A percentile compares a stretch with the other conserved stretches of the same genome.
Conservation (phyloP, 331 rosid species). For the Malus hybrid region DNA sequence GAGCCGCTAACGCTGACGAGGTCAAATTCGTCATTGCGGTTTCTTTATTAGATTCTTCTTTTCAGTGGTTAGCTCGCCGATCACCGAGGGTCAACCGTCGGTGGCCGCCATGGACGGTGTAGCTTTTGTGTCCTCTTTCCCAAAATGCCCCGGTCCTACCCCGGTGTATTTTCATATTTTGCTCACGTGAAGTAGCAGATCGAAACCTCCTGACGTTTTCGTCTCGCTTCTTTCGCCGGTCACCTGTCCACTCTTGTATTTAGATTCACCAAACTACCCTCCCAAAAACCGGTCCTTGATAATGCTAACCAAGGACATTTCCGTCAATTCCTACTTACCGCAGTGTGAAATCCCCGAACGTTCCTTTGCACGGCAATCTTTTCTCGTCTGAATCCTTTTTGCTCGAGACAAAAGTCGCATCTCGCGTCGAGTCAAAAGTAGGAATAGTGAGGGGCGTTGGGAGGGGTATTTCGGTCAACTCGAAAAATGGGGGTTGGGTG, state of each 20-base stretch:
- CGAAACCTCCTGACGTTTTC: conserved; percentile 42
- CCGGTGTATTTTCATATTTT: conserved; percentile 1
- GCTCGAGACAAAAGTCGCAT: conserved; percentile 1
- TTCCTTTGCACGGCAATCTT: not conserved
- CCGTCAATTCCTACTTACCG: conserved; percentile 1
- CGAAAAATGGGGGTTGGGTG: not conserved
- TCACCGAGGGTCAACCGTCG: not conserved
- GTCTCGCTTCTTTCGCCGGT: conserved; percentile 33
- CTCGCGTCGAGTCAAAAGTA: not conserved
- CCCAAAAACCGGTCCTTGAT: not conserved
- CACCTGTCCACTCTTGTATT: conserved; percentile 13
- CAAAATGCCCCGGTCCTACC: conserved; percentile 21
- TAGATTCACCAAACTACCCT: conserved; percentile 44
- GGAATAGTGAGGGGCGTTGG: not conserved
- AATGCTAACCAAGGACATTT: not conserved
- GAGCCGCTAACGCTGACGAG: conserved; percentile 17
- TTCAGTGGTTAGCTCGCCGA: not conserved
- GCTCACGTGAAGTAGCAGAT: conserved; percentile 31
- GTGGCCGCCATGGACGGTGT: not conserved
- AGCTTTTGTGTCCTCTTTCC: conserved; percentile 3
- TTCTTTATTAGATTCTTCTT: not conserved
- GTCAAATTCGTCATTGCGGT: conserved; percentile 21
- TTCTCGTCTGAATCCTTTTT: not conserved
- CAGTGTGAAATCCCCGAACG: not conserved
- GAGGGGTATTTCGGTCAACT: conserved; percentile 24